Base-by-base conservation (phyloP, 768 basidiomycete genomes). In the Epithele typhae region DNA sequence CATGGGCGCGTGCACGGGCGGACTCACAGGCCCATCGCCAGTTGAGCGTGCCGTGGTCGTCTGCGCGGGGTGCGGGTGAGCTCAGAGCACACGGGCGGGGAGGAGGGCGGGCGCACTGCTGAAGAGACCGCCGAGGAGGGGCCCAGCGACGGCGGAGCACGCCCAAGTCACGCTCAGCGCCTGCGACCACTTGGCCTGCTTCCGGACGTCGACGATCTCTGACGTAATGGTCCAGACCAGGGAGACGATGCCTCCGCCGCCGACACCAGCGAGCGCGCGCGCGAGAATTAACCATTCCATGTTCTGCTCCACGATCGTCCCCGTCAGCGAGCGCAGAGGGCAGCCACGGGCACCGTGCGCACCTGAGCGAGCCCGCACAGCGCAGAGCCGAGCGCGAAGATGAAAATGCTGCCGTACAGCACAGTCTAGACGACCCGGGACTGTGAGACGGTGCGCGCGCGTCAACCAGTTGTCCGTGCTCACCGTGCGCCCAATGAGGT, bases 11-110 rank as follows among this genome's bases (percentile, higher is more conserved):
- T 15, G 25, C 27, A 30, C 14, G 19, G 39, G 51, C 44, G 15
- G 22, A 74, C 89, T 69, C 66, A 92, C 89, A 92, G 43, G 80
- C 85, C 83, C 86, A 92, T 75, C 90, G 74, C 89, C 89, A 92
- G 57, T 71, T 80, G 44, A 84, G 42, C 37, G 40, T 18, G 37
- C 61, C 56, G 46, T 57, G 48, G 2, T 39, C 37, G 25, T 44
- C 45, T 54, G 44, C 35, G 49, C 46, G 40, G 21, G 32, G 22
- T 18, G 24, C 22, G 24, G 51, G 48, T 42, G 43, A 12, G 33
- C 11, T 46, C 36, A 4, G 34, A 33, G 37, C 17, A 15, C 17
- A 41, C n/a, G 41, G 44, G 45, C 19, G 17, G 21, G 12, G 12
- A 14, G 18, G 15, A 12, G 17, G 7, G 10, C 32, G 1, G 9